These are phyloP conservation scores for Verticillium klebahnii DNA, from an alignment of 2,329 filamentous ascomycete genomes.

Conservation along the genomic window DNA sequence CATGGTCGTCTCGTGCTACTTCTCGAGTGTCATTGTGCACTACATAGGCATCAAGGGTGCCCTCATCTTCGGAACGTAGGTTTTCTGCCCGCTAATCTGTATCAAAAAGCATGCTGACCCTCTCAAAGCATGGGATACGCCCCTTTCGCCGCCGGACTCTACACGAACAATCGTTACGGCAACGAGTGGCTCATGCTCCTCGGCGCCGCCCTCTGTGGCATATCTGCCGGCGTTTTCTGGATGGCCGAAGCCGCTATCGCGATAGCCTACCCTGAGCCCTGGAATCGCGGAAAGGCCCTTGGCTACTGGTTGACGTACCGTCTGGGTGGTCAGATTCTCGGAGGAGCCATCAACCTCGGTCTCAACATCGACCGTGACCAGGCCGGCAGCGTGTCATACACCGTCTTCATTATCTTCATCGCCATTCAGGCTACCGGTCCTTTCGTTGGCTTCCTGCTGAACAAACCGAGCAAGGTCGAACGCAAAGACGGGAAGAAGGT, in stretches of 20 bases:
- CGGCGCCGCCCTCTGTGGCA: slow-evolving; percentile 64
- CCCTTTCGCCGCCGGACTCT: slow-evolving; percentile 66
- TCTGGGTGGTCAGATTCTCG: slow-evolving; percentile 62
- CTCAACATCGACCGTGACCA: slow-evolving; percentile 53
- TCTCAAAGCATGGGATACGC: slow-evolving; percentile 56
- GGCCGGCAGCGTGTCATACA: slow-evolving; percentile 63
- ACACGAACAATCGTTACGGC: slow-evolving; percentile 67
- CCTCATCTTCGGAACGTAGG: slow-evolving; percentile 63
- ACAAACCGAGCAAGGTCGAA: slow-evolving; percentile 56
- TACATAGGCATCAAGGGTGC: slow-evolving; percentile 68
- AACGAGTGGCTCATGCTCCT: slow-evolving; percentile 65
- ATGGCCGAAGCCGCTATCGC: slow-evolving; percentile 71
- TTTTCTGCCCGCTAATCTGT: neutral
- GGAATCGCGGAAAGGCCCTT: slow-evolving; percentile 59
- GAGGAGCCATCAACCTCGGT: slow-evolving; percentile 67
- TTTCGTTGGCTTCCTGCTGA: slow-evolving; percentile 60
- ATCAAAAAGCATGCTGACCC: neutral
- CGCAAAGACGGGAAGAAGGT: slow-evolving; percentile 62
- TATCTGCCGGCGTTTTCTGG: slow-evolving; percentile 72
- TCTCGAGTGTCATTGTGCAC: slow-evolving; percentile 59
- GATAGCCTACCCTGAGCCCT: slow-evolving; percentile 66
- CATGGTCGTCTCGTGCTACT: slow-evolving; percentile 67
- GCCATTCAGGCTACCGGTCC: slow-evolving; percentile 63
- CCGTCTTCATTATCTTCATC: slow-evolving; percentile 67
- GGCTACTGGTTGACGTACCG: slow-evolving; percentile 62